Conservation (phyloP, 2,329 filamentous ascomycete species). For the Paecilomyces sp. region DNA sequence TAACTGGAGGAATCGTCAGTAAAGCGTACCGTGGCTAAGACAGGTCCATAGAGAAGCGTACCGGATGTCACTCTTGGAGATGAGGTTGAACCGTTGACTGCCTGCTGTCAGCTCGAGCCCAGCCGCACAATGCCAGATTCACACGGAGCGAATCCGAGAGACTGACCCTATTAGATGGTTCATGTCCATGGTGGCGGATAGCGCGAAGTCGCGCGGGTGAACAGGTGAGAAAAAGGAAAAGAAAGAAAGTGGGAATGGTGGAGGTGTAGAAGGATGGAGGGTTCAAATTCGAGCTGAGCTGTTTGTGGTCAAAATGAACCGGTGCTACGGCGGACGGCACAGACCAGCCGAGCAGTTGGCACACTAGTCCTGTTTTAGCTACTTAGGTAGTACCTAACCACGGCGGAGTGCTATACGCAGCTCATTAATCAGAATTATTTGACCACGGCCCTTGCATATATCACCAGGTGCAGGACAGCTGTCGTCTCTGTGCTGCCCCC, state of each 20-base stretch:
- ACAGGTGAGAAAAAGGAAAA: conserved; percentile 7
- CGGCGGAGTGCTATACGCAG: background rate
- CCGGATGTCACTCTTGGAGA: conserved; percentile 97
- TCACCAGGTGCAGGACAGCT: background rate
- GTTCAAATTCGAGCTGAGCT: conserved; percentile 12
- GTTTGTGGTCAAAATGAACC: conserved; percentile 11
- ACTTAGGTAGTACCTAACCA: no score
- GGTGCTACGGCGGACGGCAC: conserved; percentile 10
- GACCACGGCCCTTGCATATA: background rate
- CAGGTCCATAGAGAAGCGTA: conserved; percentile 41
- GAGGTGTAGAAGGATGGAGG: conserved; percentile 15
- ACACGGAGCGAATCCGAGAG: conserved; percentile 14
- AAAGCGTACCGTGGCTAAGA: background rate
- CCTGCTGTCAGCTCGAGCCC: conserved; percentile 28
- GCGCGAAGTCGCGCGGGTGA: conserved; percentile 24
- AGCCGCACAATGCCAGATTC: conserved; percentile 26
- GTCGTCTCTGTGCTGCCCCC: background rate
- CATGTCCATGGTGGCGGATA: conserved; percentile 38
- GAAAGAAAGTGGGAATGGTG: conserved; percentile 14
- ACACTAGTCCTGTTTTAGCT: background rate
- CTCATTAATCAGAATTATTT: background rate
- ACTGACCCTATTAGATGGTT: conserved; percentile 44
- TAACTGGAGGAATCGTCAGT: conserved; percentile 57
- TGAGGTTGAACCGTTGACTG: conserved; percentile 89
- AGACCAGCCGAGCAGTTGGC: background rate